phyloP scores from a whole-genome alignment of 1,284 basidiomycete species.

The Ustilago nuda region DNA sequence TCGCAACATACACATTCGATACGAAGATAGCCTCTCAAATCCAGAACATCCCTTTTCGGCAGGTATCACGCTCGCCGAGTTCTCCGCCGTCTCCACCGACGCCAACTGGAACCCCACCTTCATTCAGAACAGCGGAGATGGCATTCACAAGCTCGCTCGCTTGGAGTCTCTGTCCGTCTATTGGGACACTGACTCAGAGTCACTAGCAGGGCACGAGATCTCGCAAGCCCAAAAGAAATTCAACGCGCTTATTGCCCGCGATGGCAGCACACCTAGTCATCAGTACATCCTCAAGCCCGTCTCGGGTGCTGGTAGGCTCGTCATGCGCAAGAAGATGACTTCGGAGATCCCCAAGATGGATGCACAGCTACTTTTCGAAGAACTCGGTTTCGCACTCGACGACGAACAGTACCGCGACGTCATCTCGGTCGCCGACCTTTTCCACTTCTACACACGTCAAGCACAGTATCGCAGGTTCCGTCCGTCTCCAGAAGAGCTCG shows the following conservation, averaged over 20 bases:
- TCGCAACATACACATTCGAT: constrained; percentile 76
- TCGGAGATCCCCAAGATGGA: constrained; percentile 83
- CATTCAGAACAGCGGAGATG: constrained; percentile 87
- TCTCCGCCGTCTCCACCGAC: constrained; percentile 93
- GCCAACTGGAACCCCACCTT: constrained; percentile 92
- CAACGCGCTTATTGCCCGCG: constrained; percentile 75
- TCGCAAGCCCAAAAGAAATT: constrained; percentile 82
- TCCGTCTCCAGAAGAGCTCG: constrained; percentile 76
- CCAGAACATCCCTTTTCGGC: constrained; percentile 96
- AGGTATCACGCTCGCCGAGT: constrained; percentile 90
- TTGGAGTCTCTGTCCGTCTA: constrained; percentile 90
- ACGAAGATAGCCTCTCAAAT: constrained; percentile 93
- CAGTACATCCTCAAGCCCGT: constrained; percentile 97
- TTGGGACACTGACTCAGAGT: constrained; percentile 92
- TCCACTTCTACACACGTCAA: constrained; percentile 93
- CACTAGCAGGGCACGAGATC: constrained; percentile 77
- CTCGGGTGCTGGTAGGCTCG: constrained; percentile 89
- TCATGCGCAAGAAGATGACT: constrained; percentile 80
- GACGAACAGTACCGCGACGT: constrained; percentile 95
- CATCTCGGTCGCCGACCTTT: constrained; percentile 94
- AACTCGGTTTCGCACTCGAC: constrained; percentile 92
- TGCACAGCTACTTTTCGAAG: constrained; percentile 88
- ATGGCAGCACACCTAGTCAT: constrained; percentile 72
- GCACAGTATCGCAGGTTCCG: constrained; percentile 78
- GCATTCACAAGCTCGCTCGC: constrained; percentile 92